phyloP scores from a whole-genome alignment of 164 flowering plant species.

The Protea cynaroides region DNA sequence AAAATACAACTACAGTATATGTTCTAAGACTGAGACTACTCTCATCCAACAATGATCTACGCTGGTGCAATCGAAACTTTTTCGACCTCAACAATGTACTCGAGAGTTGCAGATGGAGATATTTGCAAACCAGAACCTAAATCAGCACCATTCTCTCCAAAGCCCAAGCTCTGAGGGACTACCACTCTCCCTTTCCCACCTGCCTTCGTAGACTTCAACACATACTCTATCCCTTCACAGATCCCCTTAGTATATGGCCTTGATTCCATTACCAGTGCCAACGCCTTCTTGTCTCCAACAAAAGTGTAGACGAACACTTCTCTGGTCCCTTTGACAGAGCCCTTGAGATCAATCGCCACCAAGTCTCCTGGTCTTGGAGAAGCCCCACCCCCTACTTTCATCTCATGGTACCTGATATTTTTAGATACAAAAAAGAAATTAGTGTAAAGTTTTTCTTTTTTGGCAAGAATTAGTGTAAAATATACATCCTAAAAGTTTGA shows the following conservation, averaged over 20 bases:
- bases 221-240: constrained; percentile 86
- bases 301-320: constrained; percentile 70
- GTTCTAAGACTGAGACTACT: too few species aligned
- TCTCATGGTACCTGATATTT: constrained; percentile 56
- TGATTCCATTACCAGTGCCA: constrained; percentile 80
- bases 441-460: too few species aligned
- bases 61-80: constrained; percentile 83
- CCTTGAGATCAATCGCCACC: constrained; percentile 69
- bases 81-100: constrained; percentile 70
- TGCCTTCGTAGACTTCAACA: constrained; percentile 62
- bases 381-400: constrained; percentile 70
- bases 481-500: too few species aligned
- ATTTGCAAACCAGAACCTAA: constrained; percentile 65
- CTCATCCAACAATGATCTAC: constrained; percentile 11
- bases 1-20: too few species aligned
- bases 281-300: constrained; percentile 45
- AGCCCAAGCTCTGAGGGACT: constrained; percentile 63
- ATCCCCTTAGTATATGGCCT: constrained; percentile 84
- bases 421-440: too few species aligned
- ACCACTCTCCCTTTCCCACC: constrained; percentile 77
- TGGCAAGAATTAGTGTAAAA: too few species aligned
- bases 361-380: constrained; percentile 67
- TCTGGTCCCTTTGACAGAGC: constrained; percentile 46
- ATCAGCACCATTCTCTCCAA: constrained; percentile 77
- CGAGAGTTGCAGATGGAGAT: constrained; percentile 71